These are phyloP conservation scores for Citrus inodora DNA, from an alignment of 345 rosid genomes.

Conservation along the genomic window DNA sequence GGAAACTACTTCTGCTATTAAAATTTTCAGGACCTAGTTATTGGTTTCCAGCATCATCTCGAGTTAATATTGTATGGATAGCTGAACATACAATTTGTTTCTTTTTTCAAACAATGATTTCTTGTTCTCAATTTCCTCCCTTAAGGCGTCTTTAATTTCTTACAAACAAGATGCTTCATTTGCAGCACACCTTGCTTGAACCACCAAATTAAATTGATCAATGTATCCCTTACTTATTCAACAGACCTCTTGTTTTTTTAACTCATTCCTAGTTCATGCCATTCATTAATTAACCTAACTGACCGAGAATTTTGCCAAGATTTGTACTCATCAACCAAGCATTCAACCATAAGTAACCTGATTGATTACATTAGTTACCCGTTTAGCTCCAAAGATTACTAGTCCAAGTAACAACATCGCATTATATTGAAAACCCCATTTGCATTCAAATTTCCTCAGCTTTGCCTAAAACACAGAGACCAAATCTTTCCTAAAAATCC, in stretches of 20 bases:
- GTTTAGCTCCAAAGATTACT: background rate
- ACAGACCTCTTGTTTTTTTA: background rate
- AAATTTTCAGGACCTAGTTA: background rate
- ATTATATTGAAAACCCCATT: background rate
- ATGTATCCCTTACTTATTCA: no score
- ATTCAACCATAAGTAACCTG: background rate
- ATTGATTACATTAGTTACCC: background rate
- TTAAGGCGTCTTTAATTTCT: background rate
- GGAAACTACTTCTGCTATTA: background rate
- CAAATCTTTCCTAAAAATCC: background rate
- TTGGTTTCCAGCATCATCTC: background rate
- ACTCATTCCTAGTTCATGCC: background rate
- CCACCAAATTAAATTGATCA: no score
- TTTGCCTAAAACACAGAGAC: background rate
- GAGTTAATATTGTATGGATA: background rate
- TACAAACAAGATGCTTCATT: background rate
- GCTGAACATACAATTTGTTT: background rate
- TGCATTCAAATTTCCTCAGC: background rate
- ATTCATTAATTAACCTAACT: background rate
- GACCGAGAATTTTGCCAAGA: background rate
- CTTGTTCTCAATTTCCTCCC: background rate
- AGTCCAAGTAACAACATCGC: background rate
- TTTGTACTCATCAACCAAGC: background rate
- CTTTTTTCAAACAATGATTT: background rate
- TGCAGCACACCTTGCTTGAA: background rate